Percentiles rank a stretch among this genome's conserved stretches.
These are phyloP conservation scores for Parathielavia hyrcaniae DNA, from an alignment of 495 filamentous ascomycete genomes.

Conservation along the genomic window DNA sequence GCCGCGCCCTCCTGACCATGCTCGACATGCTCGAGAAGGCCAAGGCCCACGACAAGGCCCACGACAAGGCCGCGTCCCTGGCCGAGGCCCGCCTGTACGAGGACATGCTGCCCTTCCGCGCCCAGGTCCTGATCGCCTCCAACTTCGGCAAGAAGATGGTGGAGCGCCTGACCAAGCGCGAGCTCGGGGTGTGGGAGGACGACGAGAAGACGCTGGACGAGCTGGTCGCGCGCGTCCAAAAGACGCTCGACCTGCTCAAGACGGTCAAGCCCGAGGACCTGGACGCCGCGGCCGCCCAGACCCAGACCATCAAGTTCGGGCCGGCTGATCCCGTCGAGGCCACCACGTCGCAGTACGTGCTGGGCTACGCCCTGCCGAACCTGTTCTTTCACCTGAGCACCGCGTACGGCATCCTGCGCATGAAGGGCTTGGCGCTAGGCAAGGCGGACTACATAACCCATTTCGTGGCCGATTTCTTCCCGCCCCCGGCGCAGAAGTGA, in stretches of 20 bases:
- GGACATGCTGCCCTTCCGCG: conserved; percentile 47
- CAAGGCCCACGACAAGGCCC: conserved; percentile 23
- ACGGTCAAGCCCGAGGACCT: conserved; percentile 35
- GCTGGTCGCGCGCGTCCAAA: conserved; percentile 37
- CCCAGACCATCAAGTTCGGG: conserved; percentile 1
- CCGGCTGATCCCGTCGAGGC: not conserved
- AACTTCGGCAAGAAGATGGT: conserved; percentile 37
- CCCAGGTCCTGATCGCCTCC: conserved; percentile 38
- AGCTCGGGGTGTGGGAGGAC: conserved; percentile 2
- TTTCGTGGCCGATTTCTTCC: conserved; percentile 20
- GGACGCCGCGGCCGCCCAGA: conserved; percentile 23
- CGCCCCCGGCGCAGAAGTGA: not conserved
- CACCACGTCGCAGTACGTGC: conserved; percentile 24
- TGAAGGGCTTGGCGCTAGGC: conserved; percentile 49
- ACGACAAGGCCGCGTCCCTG: conserved; percentile 21
- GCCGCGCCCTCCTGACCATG: conserved; percentile 14
- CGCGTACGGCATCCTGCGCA: conserved; percentile 50
- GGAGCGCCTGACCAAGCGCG: conserved; percentile 29
- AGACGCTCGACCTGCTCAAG: conserved; percentile 33
- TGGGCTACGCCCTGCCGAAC: conserved; percentile 44
- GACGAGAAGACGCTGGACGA: conserved; percentile 33
- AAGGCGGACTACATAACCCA: conserved; percentile 46
- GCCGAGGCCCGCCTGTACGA: conserved; percentile 27
- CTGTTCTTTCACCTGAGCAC: conserved; percentile 54
- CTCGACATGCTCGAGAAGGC: conserved; percentile 22